These are phyloP conservation scores for Saccharomyces hybrid DNA, from an alignment of 1,139 yeast species.

Conservation along the genomic window DNA sequence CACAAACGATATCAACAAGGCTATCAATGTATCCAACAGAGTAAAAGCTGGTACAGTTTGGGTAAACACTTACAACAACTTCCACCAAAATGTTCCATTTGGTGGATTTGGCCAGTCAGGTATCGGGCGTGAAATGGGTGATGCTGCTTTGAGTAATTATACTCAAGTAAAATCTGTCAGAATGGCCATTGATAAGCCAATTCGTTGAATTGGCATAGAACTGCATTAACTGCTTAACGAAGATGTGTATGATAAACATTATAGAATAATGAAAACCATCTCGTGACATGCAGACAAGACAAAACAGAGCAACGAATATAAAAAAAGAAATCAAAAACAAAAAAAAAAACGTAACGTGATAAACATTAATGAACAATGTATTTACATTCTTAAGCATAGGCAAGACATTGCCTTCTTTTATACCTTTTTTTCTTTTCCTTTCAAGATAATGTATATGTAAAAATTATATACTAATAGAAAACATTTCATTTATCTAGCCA, in stretches of 20 bases:
- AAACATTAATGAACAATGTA: constrained; percentile 15
- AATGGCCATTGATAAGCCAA: constrained; percentile 23
- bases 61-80: constrained; percentile 52
- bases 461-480: not conserved
- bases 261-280: not conserved
- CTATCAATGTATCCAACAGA: constrained; percentile 51
- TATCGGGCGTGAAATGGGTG: constrained; percentile 70
- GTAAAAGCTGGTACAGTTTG: constrained; percentile 64
- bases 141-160: constrained; percentile 58
- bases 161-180: constrained; percentile 55
- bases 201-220: constrained; percentile 6
- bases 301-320: not conserved
- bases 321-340: constrained; percentile 8
- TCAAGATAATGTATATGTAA: not conserved
- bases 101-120: constrained; percentile 67
- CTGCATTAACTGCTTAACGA: not conserved
- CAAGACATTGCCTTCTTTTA: not conserved
- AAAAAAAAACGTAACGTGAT: constrained; percentile 6
- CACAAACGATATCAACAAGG: constrained; percentile 50
- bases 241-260: not conserved
- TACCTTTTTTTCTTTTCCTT: not conserved
- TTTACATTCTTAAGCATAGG: constrained; percentile 9
- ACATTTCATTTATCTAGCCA: not conserved
- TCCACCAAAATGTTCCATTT: constrained; percentile 47
- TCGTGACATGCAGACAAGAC: not conserved